Conservation (phyloP, 371 early-diverging fungal species). For the Fennellomyces sp. region DNA sequence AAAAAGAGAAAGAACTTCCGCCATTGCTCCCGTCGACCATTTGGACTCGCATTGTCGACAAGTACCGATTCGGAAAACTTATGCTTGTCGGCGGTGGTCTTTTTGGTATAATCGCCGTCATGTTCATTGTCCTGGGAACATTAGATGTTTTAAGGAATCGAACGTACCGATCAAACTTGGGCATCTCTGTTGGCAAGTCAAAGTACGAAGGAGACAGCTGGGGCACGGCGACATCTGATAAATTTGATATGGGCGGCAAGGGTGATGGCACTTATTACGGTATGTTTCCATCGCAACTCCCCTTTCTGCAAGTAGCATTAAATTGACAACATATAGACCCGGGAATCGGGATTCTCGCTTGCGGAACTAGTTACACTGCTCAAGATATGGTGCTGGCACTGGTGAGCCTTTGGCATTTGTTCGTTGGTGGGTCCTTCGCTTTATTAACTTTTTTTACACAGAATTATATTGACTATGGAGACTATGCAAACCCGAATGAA, state of each 20-base stretch:
- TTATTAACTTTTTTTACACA: conserved; percentile 3
- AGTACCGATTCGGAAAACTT: conserved; percentile 32
- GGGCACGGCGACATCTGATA: conserved; percentile 31
- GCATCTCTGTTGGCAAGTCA: conserved; percentile 35
- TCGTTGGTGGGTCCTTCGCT: not conserved
- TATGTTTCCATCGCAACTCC: not conserved
- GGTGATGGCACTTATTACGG: conserved; percentile 56
- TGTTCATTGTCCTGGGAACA: conserved; percentile 38
- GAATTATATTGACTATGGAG: conserved; percentile 47
- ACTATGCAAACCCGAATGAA: conserved; percentile 39
- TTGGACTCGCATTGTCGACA: conserved; percentile 37
- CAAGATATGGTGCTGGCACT: conserved; percentile 42
- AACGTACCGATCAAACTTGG: conserved; percentile 26
- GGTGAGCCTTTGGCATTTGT: conserved; percentile 21
- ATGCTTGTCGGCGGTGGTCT: conserved; percentile 27
- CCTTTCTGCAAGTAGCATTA: not conserved
- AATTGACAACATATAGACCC: conserved; percentile 31
- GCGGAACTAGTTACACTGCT: conserved; percentile 41
- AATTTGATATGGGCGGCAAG: conserved; percentile 38
- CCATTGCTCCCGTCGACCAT: conserved; percentile 27
- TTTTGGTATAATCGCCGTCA: conserved; percentile 26
- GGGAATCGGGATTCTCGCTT: conserved; percentile 43
- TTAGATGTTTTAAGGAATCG: conserved; percentile 37
- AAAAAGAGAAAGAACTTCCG: conserved; percentile 12
- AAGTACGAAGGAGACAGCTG: conserved; percentile 42